These are phyloP conservation scores for Aureobasidium zeae DNA, from an alignment of 2,329 filamentous ascomycete genomes.

Conservation along the genomic window DNA sequence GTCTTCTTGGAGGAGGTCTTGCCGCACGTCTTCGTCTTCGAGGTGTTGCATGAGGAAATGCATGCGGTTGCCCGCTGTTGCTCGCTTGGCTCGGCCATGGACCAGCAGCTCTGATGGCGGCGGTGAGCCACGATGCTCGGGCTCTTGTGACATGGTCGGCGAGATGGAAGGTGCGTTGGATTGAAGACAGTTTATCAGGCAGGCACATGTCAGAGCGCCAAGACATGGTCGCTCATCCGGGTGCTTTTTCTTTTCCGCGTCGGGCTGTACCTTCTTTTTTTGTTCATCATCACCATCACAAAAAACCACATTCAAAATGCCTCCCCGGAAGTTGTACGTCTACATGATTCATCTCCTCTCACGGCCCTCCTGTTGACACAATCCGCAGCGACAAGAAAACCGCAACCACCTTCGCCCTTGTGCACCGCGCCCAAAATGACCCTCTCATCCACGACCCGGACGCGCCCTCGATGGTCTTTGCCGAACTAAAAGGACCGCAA, in stretches of 20 bases:
- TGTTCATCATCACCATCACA: not conserved
- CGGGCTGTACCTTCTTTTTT: not conserved
- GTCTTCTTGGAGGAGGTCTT: conserved; percentile 39
- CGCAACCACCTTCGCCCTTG: conserved; percentile 85
- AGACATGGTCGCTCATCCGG: too few species aligned
- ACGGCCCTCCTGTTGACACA: not conserved
- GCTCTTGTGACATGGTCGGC: conserved; percentile 14
- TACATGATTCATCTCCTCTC: not conserved
- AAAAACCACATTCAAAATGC: conserved; percentile 48
- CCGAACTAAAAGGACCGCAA: conserved; percentile 41
- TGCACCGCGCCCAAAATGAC: conserved; percentile 94
- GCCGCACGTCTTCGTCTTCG: conserved; percentile 34
- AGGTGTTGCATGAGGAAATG: conserved; percentile 61
- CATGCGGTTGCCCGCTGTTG: conserved; percentile 78
- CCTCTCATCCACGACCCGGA: conserved; percentile 88
- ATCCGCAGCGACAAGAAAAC: conserved; percentile 63
- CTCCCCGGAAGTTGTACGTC: conserved; percentile 59
- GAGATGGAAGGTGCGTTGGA: too few species aligned
- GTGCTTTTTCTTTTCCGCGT: too few species aligned
- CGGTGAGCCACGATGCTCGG: conserved; percentile 8
- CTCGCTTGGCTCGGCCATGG: conserved; percentile 63
- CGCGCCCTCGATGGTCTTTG: conserved; percentile 84
- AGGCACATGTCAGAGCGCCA: conserved; percentile 13
- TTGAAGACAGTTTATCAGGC: too few species aligned
- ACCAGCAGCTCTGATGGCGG: conserved; percentile 39